phyloP scores from a whole-genome alignment of 2,329 filamentous ascomycete genomes.

The Elsinoe perseae region DNA sequence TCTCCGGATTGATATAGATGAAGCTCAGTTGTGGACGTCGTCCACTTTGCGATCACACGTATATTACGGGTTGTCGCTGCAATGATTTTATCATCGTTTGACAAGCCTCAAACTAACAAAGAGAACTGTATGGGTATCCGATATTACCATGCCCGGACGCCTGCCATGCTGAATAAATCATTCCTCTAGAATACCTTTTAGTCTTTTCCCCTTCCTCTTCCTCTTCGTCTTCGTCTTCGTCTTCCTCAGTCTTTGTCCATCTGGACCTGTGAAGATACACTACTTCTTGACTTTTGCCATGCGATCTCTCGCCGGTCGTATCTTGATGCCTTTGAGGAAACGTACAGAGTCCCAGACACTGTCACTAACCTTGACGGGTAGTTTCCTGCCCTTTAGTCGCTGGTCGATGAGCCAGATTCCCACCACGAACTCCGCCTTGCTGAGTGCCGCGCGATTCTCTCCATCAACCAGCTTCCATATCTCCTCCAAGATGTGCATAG shows the following conservation, averaged over 20 bases:
- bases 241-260: not conserved
- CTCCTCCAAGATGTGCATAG: conserved; percentile 60
- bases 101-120: no score
- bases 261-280: not conserved
- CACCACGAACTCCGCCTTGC: conserved; percentile 68
- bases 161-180: not conserved
- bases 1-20: not conserved
- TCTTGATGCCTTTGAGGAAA: conserved; percentile 34
- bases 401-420: conserved; percentile 79
- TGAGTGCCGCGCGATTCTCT: conserved; percentile 50
- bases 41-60: no score
- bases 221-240: not conserved
- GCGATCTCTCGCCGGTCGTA: conserved; percentile 18
- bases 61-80: no score
- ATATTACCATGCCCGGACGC: not conserved
- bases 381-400: conserved; percentile 67
- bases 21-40: not conserved
- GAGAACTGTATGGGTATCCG: conserved; percentile 9
- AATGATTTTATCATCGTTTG: no score
- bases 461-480: conserved; percentile 67
- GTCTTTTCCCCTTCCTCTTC: not conserved
- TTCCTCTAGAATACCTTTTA: not conserved
- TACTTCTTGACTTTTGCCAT: conserved; percentile 8
- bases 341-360: conserved; percentile 68
- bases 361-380: conserved; percentile 61